Conservation (phyloP, 768 basidiomycete species). For the Leccinum variicolor region DNA sequence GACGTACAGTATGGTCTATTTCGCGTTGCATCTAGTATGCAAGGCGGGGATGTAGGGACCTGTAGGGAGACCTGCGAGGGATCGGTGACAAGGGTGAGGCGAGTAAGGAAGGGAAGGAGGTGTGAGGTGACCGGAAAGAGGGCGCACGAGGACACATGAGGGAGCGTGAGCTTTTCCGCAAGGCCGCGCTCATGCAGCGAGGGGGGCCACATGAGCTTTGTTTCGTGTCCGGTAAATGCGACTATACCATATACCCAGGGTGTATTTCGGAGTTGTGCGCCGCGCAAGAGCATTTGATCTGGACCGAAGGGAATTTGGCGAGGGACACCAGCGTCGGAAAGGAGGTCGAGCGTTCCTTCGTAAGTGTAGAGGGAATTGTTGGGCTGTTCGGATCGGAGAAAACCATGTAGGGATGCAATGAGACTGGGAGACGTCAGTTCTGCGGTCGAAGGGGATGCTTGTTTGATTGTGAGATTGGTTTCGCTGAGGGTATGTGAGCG, state of each 20-base stretch:
- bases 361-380: conserved; percentile 97
- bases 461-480: conserved; percentile 99
- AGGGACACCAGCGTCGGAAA: conserved; percentile 52
- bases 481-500: conserved; percentile 49
- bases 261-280: conserved; percentile 94
- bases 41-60: too few species aligned
- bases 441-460: conserved; percentile 81
- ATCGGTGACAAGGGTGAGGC: too few species aligned
- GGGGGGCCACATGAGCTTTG: conserved; percentile 79
- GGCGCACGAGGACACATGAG: too few species aligned
- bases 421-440: conserved; percentile 73
- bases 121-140: too few species aligned
- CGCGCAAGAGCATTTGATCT: conserved; percentile 90
- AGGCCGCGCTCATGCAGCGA: too few species aligned
- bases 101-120: too few species aligned
- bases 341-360: conserved; percentile 74
- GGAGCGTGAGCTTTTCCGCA: too few species aligned
- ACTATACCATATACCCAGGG: conserved; percentile 94
- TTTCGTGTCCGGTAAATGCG: conserved; percentile 97
- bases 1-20: too few species aligned
- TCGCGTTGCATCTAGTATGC: too few species aligned
- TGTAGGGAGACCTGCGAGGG: too few species aligned
- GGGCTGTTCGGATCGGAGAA: conserved; percentile 91
- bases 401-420: conserved; percentile 71
- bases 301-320: conserved; percentile 90